phyloP scores from a whole-genome alignment of 108 stramenopile species.

The Nitzschia sp. region DNA sequence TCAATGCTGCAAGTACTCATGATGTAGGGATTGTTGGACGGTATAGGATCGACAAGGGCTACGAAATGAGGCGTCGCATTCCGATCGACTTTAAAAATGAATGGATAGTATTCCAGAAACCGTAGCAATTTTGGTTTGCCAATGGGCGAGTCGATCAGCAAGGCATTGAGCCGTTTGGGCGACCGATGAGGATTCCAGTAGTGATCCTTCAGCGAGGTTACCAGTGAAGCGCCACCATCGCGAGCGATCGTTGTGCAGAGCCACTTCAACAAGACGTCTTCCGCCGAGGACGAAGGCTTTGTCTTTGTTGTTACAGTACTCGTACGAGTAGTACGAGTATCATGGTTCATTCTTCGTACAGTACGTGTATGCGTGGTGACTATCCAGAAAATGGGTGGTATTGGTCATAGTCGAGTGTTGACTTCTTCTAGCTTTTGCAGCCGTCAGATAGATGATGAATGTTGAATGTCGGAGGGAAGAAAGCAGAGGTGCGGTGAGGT shows the following conservation, averaged over 20 bases:
- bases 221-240: slow-evolving; percentile 45
- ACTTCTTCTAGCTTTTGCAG: too few relatives aligned
- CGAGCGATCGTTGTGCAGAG: slow-evolving; percentile 30
- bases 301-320: too few relatives aligned
- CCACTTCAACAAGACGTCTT: slow-evolving; percentile 19
- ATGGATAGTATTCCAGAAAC: slow-evolving; percentile 35
- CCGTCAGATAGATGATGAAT: too few relatives aligned
- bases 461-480: too few relatives aligned
- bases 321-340: too few relatives aligned
- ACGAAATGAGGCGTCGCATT: slow-evolving; percentile 36
- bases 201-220: slow-evolving; percentile 42
- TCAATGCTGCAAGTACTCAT: background rate
- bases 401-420: too few relatives aligned
- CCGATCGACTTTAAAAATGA: slow-evolving; percentile 37
- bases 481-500: too few relatives aligned
- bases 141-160: slow-evolving; percentile 18
- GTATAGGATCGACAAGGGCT: background rate
- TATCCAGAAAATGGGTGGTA: too few relatives aligned
- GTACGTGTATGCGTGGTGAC: too few relatives aligned
- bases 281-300: too few relatives aligned
- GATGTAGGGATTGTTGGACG: background rate
- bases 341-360: too few relatives aligned
- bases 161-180: slow-evolving; percentile 23
- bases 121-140: slow-evolving; percentile 31
- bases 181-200: background rate